Conservation (phyloP, 495 filamentous ascomycete genomes). For the Pseudomonodictys pantanalensis region DNA sequence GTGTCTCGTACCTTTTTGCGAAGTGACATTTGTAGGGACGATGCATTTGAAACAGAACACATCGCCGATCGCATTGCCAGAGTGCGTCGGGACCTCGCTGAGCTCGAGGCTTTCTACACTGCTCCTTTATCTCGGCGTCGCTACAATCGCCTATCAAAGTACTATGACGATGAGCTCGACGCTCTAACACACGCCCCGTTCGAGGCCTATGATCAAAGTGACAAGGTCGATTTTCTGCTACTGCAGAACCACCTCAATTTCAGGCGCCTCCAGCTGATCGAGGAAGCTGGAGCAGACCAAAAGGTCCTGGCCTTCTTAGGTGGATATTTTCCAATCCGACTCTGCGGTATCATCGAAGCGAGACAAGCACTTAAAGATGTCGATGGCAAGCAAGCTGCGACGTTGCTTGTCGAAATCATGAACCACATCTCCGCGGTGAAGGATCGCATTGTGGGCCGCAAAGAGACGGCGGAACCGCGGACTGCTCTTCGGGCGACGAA, state of each 20-base stretch:
- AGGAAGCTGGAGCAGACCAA: background rate
- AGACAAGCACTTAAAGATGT: background rate
- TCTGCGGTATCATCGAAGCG: background rate
- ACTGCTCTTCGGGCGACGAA: constrained; percentile 44
- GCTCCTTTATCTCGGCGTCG: background rate
- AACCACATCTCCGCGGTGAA: background rate
- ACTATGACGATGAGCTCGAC: background rate
- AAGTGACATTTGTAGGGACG: background rate
- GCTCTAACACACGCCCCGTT: background rate
- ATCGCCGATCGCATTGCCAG: background rate
- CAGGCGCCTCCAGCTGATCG: background rate
- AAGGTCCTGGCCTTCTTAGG: background rate
- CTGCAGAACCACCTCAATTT: background rate
- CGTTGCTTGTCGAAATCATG: background rate
- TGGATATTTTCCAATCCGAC: background rate
- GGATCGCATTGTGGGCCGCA: background rate
- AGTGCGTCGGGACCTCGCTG: background rate
- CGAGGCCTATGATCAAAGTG: background rate
- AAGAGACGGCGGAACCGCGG: background rate
- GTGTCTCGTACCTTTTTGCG: too few relatives aligned
- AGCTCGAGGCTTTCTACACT: background rate
- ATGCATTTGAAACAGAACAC: background rate
- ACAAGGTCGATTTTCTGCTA: background rate
- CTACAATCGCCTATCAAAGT: background rate
- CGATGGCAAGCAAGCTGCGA: constrained; percentile 3